Evolutionary conservation across 345 rosid species (phyloP).

Genomic region (Excoecaria cochinchinensis): DNA sequence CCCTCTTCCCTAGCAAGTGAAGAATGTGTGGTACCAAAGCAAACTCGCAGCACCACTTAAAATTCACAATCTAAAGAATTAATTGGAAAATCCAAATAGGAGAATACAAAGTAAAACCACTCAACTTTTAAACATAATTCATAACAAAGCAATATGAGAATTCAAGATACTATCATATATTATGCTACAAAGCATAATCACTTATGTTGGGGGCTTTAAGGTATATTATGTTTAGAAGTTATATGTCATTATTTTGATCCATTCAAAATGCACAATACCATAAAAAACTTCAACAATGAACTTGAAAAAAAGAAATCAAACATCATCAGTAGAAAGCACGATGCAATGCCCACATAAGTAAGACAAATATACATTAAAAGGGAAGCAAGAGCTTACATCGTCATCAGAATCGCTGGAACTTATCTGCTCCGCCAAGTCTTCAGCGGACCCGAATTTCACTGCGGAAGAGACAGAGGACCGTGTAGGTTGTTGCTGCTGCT

Average conservation of each 20-base stretch:
- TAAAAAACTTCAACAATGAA: too few species aligned
- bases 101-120: background rate
- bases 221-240: background rate
- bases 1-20: too few species aligned
- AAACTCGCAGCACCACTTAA: background rate
- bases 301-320: background rate
- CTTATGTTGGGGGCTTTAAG: background rate
- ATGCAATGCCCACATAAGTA: background rate
- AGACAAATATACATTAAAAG: background rate
- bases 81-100: background rate
- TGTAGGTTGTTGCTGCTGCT: slow-evolving; percentile 43
- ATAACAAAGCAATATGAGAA: background rate
- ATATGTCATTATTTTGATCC: background rate
- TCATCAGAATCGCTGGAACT: slow-evolving; percentile 91
- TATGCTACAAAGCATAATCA: background rate
- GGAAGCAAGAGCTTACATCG: slow-evolving; percentile 25
- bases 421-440: slow-evolving; percentile 45
- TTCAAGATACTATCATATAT: background rate
- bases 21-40: too few species aligned
- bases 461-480: slow-evolving; percentile 59
- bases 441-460: slow-evolving; percentile 43
- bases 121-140: background rate
- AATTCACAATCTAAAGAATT: background rate
- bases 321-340: background rate
- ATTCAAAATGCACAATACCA: background rate